Evolutionary conservation across 2,329 filamentous ascomycete species (phyloP).

Genomic region (Daldinia sp.): DNA sequence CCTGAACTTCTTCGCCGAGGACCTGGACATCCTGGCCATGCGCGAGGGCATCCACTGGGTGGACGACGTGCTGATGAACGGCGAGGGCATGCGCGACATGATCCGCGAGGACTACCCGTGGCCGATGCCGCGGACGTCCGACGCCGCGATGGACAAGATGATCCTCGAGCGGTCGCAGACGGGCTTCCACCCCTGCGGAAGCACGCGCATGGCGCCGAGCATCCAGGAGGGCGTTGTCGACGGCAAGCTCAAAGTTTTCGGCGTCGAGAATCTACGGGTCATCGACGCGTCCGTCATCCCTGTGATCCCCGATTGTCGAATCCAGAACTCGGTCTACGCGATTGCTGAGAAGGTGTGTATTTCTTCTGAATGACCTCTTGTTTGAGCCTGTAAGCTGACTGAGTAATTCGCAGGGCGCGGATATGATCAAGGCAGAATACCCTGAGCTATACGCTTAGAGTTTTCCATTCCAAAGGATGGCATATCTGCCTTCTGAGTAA

Average conservation of each 20-base stretch:
- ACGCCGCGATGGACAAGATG: conserved; percentile 67
- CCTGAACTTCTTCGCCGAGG: conserved; percentile 70
- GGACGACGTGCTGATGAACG: conserved; percentile 69
- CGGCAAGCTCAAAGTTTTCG: conserved; percentile 63
- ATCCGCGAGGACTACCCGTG: conserved; percentile 68
- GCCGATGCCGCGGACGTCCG: conserved; percentile 67
- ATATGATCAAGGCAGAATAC: conserved; percentile 60
- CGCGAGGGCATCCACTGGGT: conserved; percentile 68
- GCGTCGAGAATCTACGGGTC: conserved; percentile 65
- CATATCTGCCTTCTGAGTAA: neutral
- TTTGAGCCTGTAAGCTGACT: conserved; percentile 20
- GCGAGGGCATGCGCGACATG: conserved; percentile 68
- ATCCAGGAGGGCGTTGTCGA: conserved; percentile 67
- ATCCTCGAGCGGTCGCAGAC: conserved; percentile 71
- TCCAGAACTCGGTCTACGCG: conserved; percentile 72
- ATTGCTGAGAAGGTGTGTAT: conserved; percentile 63
- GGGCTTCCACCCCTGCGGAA: conserved; percentile 66
- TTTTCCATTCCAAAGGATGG: neutral
- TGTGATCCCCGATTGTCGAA: conserved; percentile 67
- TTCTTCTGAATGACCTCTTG: neutral
- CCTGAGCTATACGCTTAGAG: conserved; percentile 48
- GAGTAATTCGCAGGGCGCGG: conserved; percentile 52
- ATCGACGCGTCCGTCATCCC: conserved; percentile 69
- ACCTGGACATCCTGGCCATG: conserved; percentile 68
- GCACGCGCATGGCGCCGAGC: conserved; percentile 63